Base-by-base conservation (phyloP, 2,329 filamentous ascomycete genomes). In the Emmonsiellopsis sp. region DNA sequence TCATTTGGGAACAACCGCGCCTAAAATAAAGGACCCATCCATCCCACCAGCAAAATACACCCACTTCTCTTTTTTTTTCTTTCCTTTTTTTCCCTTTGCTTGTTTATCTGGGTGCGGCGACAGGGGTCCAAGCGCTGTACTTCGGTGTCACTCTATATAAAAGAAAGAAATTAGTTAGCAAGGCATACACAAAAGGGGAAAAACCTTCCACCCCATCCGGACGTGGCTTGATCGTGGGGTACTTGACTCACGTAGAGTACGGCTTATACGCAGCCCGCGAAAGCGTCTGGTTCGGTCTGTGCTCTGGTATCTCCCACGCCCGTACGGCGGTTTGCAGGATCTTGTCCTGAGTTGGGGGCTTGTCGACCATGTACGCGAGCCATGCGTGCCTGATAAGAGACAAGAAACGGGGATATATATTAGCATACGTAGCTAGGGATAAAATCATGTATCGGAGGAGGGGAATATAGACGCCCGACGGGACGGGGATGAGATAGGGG, bases 321-420 rank as follows among this genome's bases (percentile, higher is more conserved):
- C 89, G 81, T 46, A 83, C 71, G 61, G 82, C 78, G 51, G 83
- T 75, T 63, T 83, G 80, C 58, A 94, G 67, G 58, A 93, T 71
- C 51, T 84, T 76, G 69, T 98, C 93, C 65, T 86, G 73, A 38
- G 78, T 81, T 1, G 93, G 93, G 38, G 92, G 84, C 73, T 87
- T 87, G 73, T 97, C 90, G 64, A 95, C 85, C 74, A 84, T 77
- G 75, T 98, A 97, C 61, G 89, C 89, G 63, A 98, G 90, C 93
- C 93, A 98, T 32, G 88, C 89, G 75, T 97, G 93, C 93, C 81
- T 83, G 49, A 15, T 56, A 31, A 26, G 20, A 26, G 20, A 26
- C 20, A 26, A 55, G 52, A 1, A 1, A 37, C 30, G 30, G 20
- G 20, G 20, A 26, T 26, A 26, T 26, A 26, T 26, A 26, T 38